phyloP scores from a whole-genome alignment of 169 alveolate species.

The Perkinsus marinus region DNA sequence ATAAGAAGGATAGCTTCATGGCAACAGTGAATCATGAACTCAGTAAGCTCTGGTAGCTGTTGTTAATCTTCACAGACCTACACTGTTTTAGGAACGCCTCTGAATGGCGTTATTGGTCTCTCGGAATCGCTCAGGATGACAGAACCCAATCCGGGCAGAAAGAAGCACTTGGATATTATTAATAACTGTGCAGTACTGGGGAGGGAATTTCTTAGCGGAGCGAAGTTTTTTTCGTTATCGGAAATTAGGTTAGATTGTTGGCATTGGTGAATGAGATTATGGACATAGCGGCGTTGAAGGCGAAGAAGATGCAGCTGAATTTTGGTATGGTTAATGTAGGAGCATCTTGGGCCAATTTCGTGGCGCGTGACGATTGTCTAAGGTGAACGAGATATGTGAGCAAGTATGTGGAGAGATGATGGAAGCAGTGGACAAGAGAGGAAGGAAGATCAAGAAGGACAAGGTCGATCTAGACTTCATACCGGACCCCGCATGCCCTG shows the following conservation, averaged over 20 bases:
- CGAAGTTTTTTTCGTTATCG: background rate
- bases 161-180: background rate
- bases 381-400: background rate
- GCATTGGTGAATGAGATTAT: background rate
- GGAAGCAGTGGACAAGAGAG: background rate
- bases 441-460: background rate
- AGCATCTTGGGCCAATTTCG: background rate
- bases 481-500: background rate
- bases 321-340: background rate
- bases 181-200: background rate
- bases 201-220: background rate
- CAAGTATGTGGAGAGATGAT: background rate
- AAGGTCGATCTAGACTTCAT: background rate
- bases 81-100: background rate
- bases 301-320: background rate
- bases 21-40: background rate
- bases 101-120: background rate
- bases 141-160: background rate
- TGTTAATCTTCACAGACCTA: too few relatives aligned
- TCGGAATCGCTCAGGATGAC: background rate
- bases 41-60: too few relatives aligned
- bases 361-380: background rate
- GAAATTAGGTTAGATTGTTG: background rate
- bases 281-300: background rate
- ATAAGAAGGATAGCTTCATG: background rate